phyloP scores from a whole-genome alignment of 2,329 filamentous ascomycete genomes.

The Pyrenochaeta sp. region DNA sequence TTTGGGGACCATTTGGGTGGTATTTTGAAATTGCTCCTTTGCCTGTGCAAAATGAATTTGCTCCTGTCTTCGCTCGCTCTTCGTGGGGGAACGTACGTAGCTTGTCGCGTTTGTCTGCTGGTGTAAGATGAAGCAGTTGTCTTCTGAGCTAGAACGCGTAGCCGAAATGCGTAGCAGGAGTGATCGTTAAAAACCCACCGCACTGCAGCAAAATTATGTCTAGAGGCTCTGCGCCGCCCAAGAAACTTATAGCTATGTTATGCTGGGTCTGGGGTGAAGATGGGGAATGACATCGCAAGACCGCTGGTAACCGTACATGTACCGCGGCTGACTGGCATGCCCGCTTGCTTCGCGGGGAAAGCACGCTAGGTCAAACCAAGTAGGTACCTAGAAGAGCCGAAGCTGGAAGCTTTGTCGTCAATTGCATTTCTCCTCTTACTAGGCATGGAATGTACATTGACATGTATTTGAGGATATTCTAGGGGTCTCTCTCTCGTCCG shows the following conservation, averaged over 20 bases:
- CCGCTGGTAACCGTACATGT: conserved; percentile 35
- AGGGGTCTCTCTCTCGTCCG: background rate
- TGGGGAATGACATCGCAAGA: conserved; percentile 28
- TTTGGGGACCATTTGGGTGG: conserved; percentile 39
- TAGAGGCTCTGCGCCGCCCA: conserved; percentile 6
- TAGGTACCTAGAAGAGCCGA: conserved; percentile 10
- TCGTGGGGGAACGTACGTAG: background rate
- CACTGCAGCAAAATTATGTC: background rate
- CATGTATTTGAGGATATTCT: background rate
- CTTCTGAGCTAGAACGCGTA: background rate
- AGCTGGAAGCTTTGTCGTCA: background rate
- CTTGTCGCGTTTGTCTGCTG: background rate
- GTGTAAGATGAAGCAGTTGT: background rate
- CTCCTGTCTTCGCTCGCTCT: background rate
- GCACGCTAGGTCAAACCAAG: conserved; percentile 14
- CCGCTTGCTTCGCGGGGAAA: conserved; percentile 22
- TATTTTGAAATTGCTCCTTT: background rate
- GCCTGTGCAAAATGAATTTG: background rate
- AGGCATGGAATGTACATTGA: background rate
- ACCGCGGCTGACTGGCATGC: background rate
- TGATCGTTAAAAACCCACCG: background rate
- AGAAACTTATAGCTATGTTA: conserved; percentile 9
- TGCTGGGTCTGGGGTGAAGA: conserved; percentile 27
- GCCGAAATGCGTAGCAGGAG: background rate
- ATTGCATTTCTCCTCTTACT: background rate